Percentiles rank a stretch among this genome's conserved stretches.
Conservation (phyloP, 176 grass and related monocot genomes). For the Typha latifolia region DNA sequence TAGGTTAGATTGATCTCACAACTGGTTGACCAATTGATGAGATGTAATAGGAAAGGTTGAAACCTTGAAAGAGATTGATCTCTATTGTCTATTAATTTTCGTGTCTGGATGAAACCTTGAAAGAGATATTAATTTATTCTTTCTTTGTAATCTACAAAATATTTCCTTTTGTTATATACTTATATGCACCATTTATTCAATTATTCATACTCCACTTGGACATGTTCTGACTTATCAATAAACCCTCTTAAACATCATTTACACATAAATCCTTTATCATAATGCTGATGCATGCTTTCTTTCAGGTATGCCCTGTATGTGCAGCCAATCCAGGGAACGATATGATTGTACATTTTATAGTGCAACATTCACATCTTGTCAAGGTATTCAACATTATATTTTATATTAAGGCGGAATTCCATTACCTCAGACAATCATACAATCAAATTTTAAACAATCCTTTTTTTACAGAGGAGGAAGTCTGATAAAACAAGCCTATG, state of each 20-base stretch:
- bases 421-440: not conserved
- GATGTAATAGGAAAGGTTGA: not conserved
- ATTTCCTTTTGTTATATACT: too few relatives aligned
- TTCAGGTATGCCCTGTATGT: slow-evolving; percentile 78
- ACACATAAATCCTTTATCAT: not conserved
- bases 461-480: slow-evolving; percentile 52
- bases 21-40: too few relatives aligned
- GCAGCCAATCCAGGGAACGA: slow-evolving; percentile 65
- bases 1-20: too few relatives aligned
- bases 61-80: not conserved
- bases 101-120: not conserved
- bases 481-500: slow-evolving; percentile 43
- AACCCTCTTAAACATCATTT: not conserved
- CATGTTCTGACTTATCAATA: not conserved
- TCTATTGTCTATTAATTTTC: not conserved
- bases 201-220: not conserved
- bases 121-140: not conserved
- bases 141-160: not conserved
- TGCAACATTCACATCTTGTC: slow-evolving; percentile 51
- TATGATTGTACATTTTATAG: slow-evolving; percentile 58
- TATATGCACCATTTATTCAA: too few relatives aligned
- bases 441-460: not conserved
- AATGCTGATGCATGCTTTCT: not conserved
- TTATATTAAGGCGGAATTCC: not conserved
- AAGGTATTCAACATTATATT: slow-evolving; percentile 33